These are phyloP conservation scores for Oryza australiensis DNA, from an alignment of 176 grass and related monocot genomes.

Conservation along the genomic window DNA sequence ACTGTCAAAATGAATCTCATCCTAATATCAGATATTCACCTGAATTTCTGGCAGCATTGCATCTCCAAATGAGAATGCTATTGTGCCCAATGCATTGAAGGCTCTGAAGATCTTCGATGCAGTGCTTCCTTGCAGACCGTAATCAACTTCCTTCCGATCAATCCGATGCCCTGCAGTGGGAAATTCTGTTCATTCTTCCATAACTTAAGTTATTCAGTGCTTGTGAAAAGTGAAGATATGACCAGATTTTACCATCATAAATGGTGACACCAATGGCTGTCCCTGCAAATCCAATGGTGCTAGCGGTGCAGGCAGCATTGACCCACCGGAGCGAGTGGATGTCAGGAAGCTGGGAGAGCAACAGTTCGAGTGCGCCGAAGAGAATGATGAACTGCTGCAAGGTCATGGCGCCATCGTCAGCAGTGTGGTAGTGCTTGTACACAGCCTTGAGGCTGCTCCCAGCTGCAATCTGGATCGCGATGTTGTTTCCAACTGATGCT, in stretches of 20 bases:
- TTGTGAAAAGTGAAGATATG: background rate
- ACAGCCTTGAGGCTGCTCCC: slow-evolving; percentile 86
- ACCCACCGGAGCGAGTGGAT: slow-evolving; percentile 84
- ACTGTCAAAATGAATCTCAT: background rate
- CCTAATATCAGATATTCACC: slow-evolving; percentile 27
- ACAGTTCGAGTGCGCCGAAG: slow-evolving; percentile 56
- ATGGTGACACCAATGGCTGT: slow-evolving; percentile 63
- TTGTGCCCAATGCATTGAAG: slow-evolving; percentile 70
- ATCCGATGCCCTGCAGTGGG: slow-evolving; percentile 47
- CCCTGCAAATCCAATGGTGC: slow-evolving; percentile 67
- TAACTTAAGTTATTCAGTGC: background rate
- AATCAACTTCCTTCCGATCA: slow-evolving; percentile 43
- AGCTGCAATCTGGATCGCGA: slow-evolving; percentile 82
- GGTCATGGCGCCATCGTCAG: slow-evolving; percentile 26
- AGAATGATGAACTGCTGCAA: slow-evolving; percentile 86
- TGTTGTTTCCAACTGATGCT: slow-evolving; percentile 77
- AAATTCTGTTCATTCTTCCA: background rate
- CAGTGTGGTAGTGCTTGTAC: slow-evolving; percentile 49
- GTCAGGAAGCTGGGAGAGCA: slow-evolving; percentile 78
- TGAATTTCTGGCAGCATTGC: slow-evolving; percentile 91
- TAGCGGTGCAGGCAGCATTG: slow-evolving; percentile 73
- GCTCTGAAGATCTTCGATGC: slow-evolving; percentile 58
- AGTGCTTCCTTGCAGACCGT: slow-evolving; percentile 55
- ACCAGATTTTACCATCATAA: slow-evolving; percentile 64
- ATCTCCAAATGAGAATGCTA: slow-evolving; percentile 89